Evolutionary conservation across 345 rosid species (phyloP).

Genomic region (Xanthoceras sorbifolium): DNA sequence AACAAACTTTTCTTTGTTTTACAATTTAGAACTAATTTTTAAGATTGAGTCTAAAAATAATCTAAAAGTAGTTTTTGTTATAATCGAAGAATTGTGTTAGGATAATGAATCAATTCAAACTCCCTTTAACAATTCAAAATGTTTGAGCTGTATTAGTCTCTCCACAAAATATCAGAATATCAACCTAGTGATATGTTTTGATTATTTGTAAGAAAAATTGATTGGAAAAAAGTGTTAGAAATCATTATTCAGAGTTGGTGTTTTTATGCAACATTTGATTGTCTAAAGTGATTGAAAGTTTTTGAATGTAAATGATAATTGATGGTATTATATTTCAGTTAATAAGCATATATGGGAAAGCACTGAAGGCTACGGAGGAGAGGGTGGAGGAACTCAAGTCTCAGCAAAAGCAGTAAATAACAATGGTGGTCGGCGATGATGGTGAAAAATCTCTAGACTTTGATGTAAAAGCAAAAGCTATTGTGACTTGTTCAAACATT

Average conservation of each 20-base stretch:
- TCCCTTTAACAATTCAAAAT: background rate
- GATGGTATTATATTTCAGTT: constrained; percentile 41
- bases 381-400: constrained; percentile 82
- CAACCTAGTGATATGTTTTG: no score
- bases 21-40: no score
- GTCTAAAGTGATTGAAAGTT: background rate
- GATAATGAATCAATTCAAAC: no score
- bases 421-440: constrained; percentile 35
- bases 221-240: background rate
- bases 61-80: no score
- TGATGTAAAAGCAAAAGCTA: constrained; percentile 6
- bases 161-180: no score
- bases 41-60: no score
- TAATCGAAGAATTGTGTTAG: no score
- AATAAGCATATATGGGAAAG: constrained; percentile 66
- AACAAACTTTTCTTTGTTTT: no score
- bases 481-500: background rate
- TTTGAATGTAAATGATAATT: background rate
- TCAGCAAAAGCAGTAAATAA: constrained; percentile 39
- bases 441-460: constrained; percentile 29
- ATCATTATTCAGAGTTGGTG: background rate
- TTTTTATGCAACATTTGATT: background rate
- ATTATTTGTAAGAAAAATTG: background rate
- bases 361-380: constrained; percentile 79
- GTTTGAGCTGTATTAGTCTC: background rate